Evolutionary conservation across 1,284 basidiomycete genomes (phyloP), one percentile per base, ranked within the genome.

Genomic region (Ustilago crameri): DNA sequence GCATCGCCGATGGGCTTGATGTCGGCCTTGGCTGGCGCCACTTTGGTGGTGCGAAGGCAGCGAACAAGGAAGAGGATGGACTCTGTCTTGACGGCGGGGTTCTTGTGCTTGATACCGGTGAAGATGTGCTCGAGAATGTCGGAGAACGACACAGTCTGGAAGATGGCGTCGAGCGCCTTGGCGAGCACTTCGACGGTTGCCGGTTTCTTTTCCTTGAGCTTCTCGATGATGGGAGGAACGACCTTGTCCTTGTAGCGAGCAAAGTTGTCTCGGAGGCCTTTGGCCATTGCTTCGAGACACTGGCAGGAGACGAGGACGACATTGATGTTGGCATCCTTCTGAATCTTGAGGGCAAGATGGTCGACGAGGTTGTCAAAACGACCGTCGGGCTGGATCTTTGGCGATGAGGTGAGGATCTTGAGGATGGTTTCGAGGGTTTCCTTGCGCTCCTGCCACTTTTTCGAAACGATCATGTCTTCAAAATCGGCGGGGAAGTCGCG

Each of bases 401-500:
- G 90, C 14, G 91, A 89, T 17, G 88, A 85, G 51, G 88, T 88
- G 35, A 98, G 85, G 18, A 93, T 85, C 15, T 89, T 88, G 58
- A 90, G 86, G 38, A 96, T 87, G 44, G 93, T 92, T 74, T 97
- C 94, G 51, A 98, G 85, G 2, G 89, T 91, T 52, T 85, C 82
- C 78, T 97, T 95, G 27, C 96, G 89, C 73, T 99, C 96, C 83
- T 98, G 97, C 96, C 96, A 99, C 84, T 98, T 98, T 0, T 92
- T 90, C 4, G 95, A 97, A 14, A 89, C 88, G 51, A 98, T 86
- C 57, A 88, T 86, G 7, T 90, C 86, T 51, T 81, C 74, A 34
- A 82, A 78, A 45, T 76, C 63, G 14, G 60, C 48, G 2, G 77
- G 71, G 42, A 73, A 75, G 15, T 90, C 90, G 3, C 88, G 84